A percentile compares a stretch with the other conserved stretches of the same genome.
These are phyloP conservation scores for Cladosporium cucumerinum DNA, from an alignment of 2,329 filamentous ascomycete genomes.

Conservation along the genomic window DNA sequence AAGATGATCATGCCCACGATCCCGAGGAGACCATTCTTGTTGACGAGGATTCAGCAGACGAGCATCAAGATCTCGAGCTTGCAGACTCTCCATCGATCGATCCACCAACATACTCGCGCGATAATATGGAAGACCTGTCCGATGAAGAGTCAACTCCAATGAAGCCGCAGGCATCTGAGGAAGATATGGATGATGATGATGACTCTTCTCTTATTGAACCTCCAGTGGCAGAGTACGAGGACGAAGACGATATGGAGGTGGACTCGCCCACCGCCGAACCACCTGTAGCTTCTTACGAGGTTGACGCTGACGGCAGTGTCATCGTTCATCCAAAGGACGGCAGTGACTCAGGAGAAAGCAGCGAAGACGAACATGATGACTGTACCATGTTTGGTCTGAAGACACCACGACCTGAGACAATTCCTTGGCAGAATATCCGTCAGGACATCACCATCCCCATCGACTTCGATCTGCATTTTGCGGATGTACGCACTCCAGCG, in stretches of 20 bases:
- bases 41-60: slow-evolving; percentile 18
- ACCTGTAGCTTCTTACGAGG: slow-evolving; percentile 3
- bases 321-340: background rate
- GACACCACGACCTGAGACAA: slow-evolving; percentile 27
- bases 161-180: background rate
- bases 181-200: background rate
- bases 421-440: slow-evolving; percentile 31
- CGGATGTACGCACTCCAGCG: slow-evolving; percentile 6
- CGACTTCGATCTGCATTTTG: slow-evolving; percentile 27
- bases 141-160: slow-evolving; percentile 1
- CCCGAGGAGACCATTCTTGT: slow-evolving; percentile 21
- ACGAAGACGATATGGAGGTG: background rate
- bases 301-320: slow-evolving; percentile 3
- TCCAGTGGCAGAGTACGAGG: background rate
- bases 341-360: background rate
- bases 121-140: background rate
- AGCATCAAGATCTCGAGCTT: background rate
- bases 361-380: slow-evolving; percentile 10
- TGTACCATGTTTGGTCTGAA: slow-evolving; percentile 5
- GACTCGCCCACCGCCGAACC: slow-evolving; percentile 3
- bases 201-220: slow-evolving; percentile 6
- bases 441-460: slow-evolving; percentile 31
- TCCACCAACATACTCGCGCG: background rate
- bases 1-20: slow-evolving; percentile 7
- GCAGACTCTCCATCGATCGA: background rate